These are phyloP conservation scores for Articulospora tetracladia DNA, from an alignment of 495 filamentous ascomycete genomes.

Conservation along the genomic window DNA sequence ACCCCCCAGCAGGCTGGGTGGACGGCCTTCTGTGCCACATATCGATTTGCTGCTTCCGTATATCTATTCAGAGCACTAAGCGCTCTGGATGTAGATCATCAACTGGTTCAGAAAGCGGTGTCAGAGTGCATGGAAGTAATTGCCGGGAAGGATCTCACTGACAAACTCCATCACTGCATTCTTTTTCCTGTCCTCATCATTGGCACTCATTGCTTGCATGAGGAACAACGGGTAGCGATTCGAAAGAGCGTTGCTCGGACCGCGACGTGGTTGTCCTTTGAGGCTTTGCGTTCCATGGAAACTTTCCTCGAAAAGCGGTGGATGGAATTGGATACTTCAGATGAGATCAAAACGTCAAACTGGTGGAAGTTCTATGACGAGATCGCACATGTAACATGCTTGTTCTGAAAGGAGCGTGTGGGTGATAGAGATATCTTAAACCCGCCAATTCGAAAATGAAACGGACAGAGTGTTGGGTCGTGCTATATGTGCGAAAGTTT, in stretches of 20 bases:
- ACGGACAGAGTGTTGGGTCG: too few relatives aligned
- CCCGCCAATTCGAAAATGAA: too few relatives aligned
- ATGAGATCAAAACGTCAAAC: background rate
- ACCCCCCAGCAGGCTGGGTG: slow-evolving; percentile 11
- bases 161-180: slow-evolving; percentile 24
- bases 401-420: slow-evolving; percentile 18
- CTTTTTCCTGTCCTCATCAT: slow-evolving; percentile 23
- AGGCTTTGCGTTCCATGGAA: slow-evolving; percentile 18
- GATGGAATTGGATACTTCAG: slow-evolving; percentile 13
- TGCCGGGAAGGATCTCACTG: slow-evolving; percentile 15
- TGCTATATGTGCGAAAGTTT: too few relatives aligned
- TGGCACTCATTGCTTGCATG: slow-evolving; percentile 16
- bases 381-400: slow-evolving; percentile 22
- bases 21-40: slow-evolving; percentile 20
- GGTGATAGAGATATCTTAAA: background rate
- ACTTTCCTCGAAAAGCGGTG: slow-evolving; percentile 21
- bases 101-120: slow-evolving; percentile 21
- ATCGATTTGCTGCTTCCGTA: slow-evolving; percentile 23
- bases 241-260: slow-evolving; percentile 18
- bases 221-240: slow-evolving; percentile 15
- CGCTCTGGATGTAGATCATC: slow-evolving; percentile 19
- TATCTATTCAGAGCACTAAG: slow-evolving; percentile 25
- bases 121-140: slow-evolving; percentile 18
- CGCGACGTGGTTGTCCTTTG: slow-evolving; percentile 20
- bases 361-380: slow-evolving; percentile 25